Evolutionary conservation across 805 yeast species (phyloP), one percentile per base, ranked within the genome.

Genomic region (Barnettozyma sucrosica): DNA sequence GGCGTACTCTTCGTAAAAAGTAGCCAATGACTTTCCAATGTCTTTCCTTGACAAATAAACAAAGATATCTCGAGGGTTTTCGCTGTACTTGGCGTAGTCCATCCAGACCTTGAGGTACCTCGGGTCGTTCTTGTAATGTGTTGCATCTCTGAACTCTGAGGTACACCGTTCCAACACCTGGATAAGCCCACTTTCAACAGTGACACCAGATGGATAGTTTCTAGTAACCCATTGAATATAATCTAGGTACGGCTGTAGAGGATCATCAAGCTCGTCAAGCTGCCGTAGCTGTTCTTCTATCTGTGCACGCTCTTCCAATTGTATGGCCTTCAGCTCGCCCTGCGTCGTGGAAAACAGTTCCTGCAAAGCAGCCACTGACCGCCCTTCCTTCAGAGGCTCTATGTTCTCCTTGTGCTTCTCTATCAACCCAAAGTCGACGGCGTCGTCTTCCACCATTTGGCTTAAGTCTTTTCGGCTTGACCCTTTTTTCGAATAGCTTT

Each of bases 71-170:
- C 79, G 68, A 0, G 90, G 89, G 14, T 83, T 75, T 50, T 83
- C 87, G 2, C 85, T 75, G 57, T 75, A 81, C 21, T 74, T 76
- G 8, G 85, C 79, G 62, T 88, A 89, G 54, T 80, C 81, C 36
- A 90, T 64, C 97, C 99, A 92, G 2, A 89, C 74, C 51, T 74
- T 76, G 43, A 92, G 64, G 59, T 85, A 89, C 42, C 97, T 67
- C 1, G 92, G 80, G 61, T 92, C 97, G 61, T 90, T 84, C 50
- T 80, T 82, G 62, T 89, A 92, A 51, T 79, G 80, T 0, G 66
- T 66, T 28, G 74, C 76, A 54, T 84, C 86, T 56, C 81, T 71
- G 59, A 88, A 86, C 50, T 72, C 72, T 36, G 80, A 75, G 0
- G 95, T 82, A 55, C 93, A 84, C 41, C 83, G 68, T 59, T 88